phyloP scores from a whole-genome alignment of 2,329 filamentous ascomycete genomes.

The Hypoxylon sp. region DNA sequence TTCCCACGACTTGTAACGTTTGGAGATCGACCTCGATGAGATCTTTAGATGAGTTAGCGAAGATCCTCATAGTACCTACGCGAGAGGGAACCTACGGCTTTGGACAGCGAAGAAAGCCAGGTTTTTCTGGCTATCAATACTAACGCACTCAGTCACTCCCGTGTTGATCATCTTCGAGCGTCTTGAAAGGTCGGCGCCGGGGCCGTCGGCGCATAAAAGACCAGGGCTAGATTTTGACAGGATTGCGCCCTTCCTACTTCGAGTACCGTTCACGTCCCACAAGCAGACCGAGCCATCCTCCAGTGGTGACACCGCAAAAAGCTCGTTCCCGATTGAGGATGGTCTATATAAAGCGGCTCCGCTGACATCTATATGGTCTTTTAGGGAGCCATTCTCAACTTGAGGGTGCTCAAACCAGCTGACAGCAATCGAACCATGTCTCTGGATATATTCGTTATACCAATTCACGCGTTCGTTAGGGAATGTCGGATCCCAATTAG shows the following conservation, averaged over 20 bases:
- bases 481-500: constrained; percentile 87
- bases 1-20: constrained; percentile 77
- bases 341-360: constrained; percentile 79
- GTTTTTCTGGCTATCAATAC: constrained; percentile 76
- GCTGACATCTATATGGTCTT: constrained; percentile 74
- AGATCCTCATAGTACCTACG: not conserved
- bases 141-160: constrained; percentile 84
- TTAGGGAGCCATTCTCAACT: constrained; percentile 58
- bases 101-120: constrained; percentile 86
- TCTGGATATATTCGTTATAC: constrained; percentile 91
- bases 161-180: constrained; percentile 78
- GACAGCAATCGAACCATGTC: constrained; percentile 79
- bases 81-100: constrained; percentile 66
- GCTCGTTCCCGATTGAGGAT: constrained; percentile 64
- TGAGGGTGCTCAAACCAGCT: constrained; percentile 81
- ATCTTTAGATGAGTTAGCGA: constrained; percentile 56
- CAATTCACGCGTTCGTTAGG: constrained; percentile 80
- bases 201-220: constrained; percentile 73
- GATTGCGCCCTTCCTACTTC: constrained; percentile 71
- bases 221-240: constrained; percentile 75
- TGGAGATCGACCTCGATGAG: constrained; percentile 87
- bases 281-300: constrained; percentile 90
- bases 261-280: constrained; percentile 80
- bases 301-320: constrained; percentile 79
- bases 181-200: constrained; percentile 60